phyloP scores from a whole-genome alignment of 2,329 filamentous ascomycete species.

The Ophiognomonia clavigignenti-juglandacearum region DNA sequence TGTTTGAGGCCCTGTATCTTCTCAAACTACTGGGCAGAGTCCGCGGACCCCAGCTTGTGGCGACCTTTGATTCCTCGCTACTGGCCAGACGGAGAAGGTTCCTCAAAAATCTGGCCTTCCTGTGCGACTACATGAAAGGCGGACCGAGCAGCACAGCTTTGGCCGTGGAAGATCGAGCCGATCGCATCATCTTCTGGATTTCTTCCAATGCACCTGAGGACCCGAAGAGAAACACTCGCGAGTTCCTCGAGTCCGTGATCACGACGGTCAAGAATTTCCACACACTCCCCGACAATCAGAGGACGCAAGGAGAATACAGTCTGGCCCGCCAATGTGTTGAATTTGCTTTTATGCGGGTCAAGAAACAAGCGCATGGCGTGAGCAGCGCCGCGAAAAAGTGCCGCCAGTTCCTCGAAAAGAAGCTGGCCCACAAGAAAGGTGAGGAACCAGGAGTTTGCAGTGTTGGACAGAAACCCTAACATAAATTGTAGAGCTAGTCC shows the following conservation, averaged over 20 bases:
- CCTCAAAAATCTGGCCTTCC: conserved; percentile 34
- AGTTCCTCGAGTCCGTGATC: conserved; percentile 28
- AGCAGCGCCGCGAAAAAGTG: not conserved
- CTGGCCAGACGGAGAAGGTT: conserved; percentile 24
- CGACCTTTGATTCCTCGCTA: not conserved
- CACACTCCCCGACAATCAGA: not conserved
- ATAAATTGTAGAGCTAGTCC: not conserved
- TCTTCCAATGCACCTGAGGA: conserved; percentile 36
- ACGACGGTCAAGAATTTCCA: not conserved
- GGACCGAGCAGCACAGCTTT: conserved; percentile 40
- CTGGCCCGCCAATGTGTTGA: conserved; percentile 21
- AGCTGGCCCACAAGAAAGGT: not conserved
- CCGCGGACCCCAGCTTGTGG: conserved; percentile 23
- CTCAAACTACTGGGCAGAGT: conserved; percentile 27
- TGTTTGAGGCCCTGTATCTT: conserved; percentile 28
- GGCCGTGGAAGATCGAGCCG: conserved; percentile 30
- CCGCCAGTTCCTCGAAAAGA: not conserved
- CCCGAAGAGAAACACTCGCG: conserved; percentile 16
- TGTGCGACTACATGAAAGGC: conserved; percentile 43
- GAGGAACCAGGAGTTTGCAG: not conserved
- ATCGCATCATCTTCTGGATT: conserved; percentile 37
- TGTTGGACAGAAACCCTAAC: not conserved
- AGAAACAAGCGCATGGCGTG: not conserved
- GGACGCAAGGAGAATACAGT: not conserved
- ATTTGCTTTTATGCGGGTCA: not conserved